A percentile compares a stretch with the other conserved stretches of the same genome.
phyloP scores from a whole-genome alignment of 208 protist species.

The Wallacemonas sp. region DNA sequence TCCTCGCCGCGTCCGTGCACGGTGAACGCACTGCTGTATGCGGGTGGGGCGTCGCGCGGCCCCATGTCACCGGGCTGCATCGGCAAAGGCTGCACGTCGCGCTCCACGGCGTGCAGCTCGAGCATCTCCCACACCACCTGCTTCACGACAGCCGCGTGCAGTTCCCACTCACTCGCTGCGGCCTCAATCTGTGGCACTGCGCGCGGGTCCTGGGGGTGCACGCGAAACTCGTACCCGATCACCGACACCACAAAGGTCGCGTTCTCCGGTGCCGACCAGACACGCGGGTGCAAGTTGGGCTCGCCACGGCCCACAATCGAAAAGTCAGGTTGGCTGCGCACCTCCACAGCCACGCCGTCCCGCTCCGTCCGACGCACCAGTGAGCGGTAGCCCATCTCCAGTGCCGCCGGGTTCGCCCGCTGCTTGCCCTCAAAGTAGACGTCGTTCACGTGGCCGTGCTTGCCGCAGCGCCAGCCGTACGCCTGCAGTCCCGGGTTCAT shows the following conservation, averaged over 20 bases:
- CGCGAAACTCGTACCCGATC: constrained; percentile 89
- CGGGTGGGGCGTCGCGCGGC: constrained; percentile 51
- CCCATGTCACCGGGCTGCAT: constrained; percentile 75
- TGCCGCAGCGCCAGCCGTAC: constrained; percentile 88
- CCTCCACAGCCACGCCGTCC: constrained; percentile 70
- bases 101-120: constrained; percentile 81
- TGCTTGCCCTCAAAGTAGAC: constrained; percentile 91
- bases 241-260: constrained; percentile 64
- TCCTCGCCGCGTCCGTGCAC: background rate
- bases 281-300: constrained; percentile 61
- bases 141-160: constrained; percentile 74
- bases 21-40: constrained; percentile 78
- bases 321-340: constrained; percentile 78
- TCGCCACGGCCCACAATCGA: constrained; percentile 66
- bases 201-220: constrained; percentile 85
- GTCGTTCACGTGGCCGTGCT: constrained; percentile 79
- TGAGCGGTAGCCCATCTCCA: constrained; percentile 64
- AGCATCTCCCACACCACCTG: constrained; percentile 88
- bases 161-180: constrained; percentile 71
- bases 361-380: constrained; percentile 40
- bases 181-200: constrained; percentile 72
- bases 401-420: constrained; percentile 59
- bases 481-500: constrained; percentile 54
- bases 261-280: constrained; percentile 78
- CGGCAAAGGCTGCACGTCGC: constrained; percentile 61